These are phyloP conservation scores for Chlamydomonas incerta DNA, from an alignment of 139 green algal genomes.

Conservation along the genomic window DNA sequence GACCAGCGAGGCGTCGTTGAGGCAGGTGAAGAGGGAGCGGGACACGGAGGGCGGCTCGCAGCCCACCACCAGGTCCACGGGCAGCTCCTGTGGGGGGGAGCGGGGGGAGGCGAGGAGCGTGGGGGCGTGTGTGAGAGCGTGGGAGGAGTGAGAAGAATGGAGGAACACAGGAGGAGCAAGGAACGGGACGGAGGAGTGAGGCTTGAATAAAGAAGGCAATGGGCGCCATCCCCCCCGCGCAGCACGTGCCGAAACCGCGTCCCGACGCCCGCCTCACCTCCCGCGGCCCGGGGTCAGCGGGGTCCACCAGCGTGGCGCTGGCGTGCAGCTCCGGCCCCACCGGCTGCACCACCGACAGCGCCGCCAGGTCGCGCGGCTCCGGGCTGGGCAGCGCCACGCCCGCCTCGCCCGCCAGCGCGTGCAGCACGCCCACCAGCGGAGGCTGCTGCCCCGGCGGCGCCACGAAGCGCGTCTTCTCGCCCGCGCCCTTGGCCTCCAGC, in stretches of 20 bases:
- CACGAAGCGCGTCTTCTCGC: conserved; percentile 21
- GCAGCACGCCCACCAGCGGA: conserved; percentile 44
- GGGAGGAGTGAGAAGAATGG: no score
- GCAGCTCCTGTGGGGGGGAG: neutral
- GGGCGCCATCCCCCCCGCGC: no score
- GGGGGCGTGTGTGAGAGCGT: no score
- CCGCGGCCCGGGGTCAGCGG: neutral
- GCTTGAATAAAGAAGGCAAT: no score
- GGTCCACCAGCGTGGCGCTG: conserved; percentile 38
- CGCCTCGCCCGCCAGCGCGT: conserved; percentile 35
- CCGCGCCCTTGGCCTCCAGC: conserved; percentile 45
- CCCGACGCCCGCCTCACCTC: neutral
- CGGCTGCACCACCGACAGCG: conserved; percentile 12
- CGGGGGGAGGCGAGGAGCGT: no score
- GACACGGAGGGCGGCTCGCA: conserved; percentile 49
- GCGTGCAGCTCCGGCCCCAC: conserved; percentile 66
- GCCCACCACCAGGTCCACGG: conserved; percentile 69
- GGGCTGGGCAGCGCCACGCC: conserved; percentile 30
- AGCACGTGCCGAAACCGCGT: no score
- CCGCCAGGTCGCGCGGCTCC: neutral
- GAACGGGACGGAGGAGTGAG: no score
- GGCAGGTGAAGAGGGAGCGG: conserved; percentile 57
- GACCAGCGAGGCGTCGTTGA: conserved; percentile 67
- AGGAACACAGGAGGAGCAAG: no score
- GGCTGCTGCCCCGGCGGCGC: neutral